Percentiles rank a stretch among this genome's conserved stretches.
Evolutionary conservation across 108 stramenopile species (phyloP).

Genomic region (Cyclotella atomus): DNA sequence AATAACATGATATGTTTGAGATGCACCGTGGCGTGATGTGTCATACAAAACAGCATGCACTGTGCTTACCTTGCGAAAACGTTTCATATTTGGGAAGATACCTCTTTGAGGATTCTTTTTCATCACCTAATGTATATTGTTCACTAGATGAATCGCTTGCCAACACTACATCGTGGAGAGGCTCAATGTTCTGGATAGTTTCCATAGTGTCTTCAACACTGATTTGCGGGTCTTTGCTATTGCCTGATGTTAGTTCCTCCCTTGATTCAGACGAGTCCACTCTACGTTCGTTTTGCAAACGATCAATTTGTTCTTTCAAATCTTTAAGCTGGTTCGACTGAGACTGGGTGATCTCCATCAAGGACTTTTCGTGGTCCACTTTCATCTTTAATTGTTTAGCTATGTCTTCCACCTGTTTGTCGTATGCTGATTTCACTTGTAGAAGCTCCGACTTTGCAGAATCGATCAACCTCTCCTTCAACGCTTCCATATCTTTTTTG

Average conservation of each 20-base stretch:
- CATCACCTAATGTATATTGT: too few relatives aligned
- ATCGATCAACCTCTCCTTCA: too few relatives aligned
- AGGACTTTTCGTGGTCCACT: not conserved
- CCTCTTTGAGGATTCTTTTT: not conserved
- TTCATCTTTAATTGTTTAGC: not conserved
- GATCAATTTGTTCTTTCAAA: not conserved
- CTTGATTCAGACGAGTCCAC: not conserved
- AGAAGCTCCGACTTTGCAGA: too few relatives aligned
- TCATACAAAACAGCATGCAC: too few relatives aligned
- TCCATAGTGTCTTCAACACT: not conserved
- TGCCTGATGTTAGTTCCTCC: not conserved
- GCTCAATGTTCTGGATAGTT: constrained; percentile 5
- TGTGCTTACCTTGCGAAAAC: constrained; percentile 1
- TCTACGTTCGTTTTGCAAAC: not conserved
- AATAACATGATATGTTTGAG: too few relatives aligned
- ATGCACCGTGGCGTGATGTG: too few relatives aligned
- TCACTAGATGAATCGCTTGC: not conserved
- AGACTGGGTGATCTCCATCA: not conserved
- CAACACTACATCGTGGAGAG: constrained; percentile 3
- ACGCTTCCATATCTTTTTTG: not conserved
- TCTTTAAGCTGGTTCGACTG: not conserved
- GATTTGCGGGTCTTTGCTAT: not conserved
- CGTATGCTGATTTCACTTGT: too few relatives aligned
- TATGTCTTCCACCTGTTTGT: not conserved
- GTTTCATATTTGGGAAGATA: constrained; percentile 2